Percentiles rank a stretch among this genome's conserved stretches.
Conservation (phyloP, 2,329 filamentous ascomycete genomes). For the Paracamarosporium sp. region DNA sequence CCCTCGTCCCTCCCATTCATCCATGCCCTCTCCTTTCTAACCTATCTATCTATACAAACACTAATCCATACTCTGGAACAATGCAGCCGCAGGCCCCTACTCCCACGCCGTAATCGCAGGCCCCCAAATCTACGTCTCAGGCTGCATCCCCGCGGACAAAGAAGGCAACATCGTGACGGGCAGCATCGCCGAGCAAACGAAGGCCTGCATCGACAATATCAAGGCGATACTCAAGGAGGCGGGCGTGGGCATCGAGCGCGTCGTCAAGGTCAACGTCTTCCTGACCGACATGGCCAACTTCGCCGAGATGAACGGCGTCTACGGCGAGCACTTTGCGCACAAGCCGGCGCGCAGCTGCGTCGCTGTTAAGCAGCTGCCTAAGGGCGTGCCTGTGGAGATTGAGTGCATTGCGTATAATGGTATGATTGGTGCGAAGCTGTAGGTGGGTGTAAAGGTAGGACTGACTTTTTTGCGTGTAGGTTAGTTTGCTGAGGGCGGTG, state of each 20-base stretch:
- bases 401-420: conserved; percentile 75
- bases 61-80: neutral
- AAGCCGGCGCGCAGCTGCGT: conserved; percentile 91
- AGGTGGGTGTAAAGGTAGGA: neutral
- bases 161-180: conserved; percentile 67
- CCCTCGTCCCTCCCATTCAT: neutral
- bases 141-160: conserved; percentile 76
- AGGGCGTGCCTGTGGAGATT: conserved; percentile 87
- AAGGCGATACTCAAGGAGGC: conserved; percentile 83
- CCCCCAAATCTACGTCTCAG: conserved; percentile 73
- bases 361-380: conserved; percentile 86
- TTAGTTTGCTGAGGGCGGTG: too few species aligned
- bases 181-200: conserved; percentile 72
- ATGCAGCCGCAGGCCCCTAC: conserved; percentile 33
- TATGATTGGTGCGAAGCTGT: conserved; percentile 19
- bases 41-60: too few species aligned
- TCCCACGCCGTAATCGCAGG: conserved; percentile 70
- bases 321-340: conserved; percentile 80
- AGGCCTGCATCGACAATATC: conserved; percentile 78
- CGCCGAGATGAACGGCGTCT: conserved; percentile 83
- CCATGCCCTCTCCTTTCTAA: too few species aligned
- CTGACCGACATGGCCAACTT: conserved; percentile 91
- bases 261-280: conserved; percentile 88
- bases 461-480: neutral
- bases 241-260: conserved; percentile 76